These are phyloP conservation scores for Jatropha podagrica DNA, from an alignment of 441 rosid genomes.

Conservation along the genomic window DNA sequence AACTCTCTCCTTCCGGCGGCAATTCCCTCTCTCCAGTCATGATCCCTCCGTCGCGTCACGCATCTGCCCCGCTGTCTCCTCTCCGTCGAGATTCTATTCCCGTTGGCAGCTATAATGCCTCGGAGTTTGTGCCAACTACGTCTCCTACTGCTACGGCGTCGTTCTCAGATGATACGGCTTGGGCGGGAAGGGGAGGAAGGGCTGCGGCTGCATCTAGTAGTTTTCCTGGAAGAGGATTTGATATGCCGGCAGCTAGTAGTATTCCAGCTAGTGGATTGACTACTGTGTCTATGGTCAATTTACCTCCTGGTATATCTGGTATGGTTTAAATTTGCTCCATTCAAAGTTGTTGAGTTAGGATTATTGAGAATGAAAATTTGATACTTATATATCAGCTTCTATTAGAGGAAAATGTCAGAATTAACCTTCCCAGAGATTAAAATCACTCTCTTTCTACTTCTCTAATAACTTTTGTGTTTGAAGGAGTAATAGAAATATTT, in stretches of 20 bases:
- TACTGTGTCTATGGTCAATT: constrained; percentile 61
- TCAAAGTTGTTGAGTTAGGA: too few species aligned
- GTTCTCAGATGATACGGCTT: constrained; percentile 22
- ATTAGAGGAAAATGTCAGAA: too few species aligned
- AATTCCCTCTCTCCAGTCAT: constrained; percentile 69
- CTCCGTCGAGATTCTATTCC: constrained; percentile 49
- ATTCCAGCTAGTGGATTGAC: constrained; percentile 70
- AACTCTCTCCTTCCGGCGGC: constrained; percentile 56
- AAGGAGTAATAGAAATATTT: too few species aligned
- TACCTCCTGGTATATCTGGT: constrained; percentile 63
- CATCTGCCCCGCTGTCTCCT: constrained; percentile 50
- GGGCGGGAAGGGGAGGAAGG: constrained; percentile 20
- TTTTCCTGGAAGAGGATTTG: constrained; percentile 49
- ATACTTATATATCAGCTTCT: too few species aligned
- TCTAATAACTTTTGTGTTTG: too few species aligned
- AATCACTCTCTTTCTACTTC: too few species aligned
- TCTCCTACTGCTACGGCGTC: constrained; percentile 39
- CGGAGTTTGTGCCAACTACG: constrained; percentile 31
- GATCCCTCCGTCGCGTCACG: constrained; percentile 79
- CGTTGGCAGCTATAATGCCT: constrained; percentile 32
- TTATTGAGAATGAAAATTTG: too few species aligned
- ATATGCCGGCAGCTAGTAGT: constrained; percentile 43
- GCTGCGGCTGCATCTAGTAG: constrained; percentile 42
- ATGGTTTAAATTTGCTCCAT: constrained; percentile 3
- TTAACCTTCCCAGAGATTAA: too few species aligned